phyloP scores from a whole-genome alignment of 2,329 filamentous ascomycete genomes.

The Colletotrichum falcatum region DNA sequence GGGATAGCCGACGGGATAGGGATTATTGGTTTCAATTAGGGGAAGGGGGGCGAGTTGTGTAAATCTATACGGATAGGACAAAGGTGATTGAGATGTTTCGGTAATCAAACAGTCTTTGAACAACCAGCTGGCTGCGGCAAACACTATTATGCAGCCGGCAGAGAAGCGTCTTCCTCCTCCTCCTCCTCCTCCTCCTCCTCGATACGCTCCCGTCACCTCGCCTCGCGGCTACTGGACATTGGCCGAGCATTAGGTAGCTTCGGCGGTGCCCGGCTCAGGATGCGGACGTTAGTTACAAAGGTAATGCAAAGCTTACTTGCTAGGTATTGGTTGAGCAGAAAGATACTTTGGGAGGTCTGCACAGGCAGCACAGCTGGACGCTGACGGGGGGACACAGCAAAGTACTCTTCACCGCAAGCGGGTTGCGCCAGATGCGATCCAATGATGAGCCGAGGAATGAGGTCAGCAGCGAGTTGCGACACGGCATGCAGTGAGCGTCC shows the following conservation, averaged over 20 bases:
- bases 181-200: not conserved
- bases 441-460: conserved; percentile 28
- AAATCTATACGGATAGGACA: conserved; percentile 8
- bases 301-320: not conserved
- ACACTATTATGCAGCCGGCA: conserved; percentile 21
- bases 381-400: not conserved
- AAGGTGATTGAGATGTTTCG: conserved; percentile 19
- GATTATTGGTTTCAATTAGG: not conserved
- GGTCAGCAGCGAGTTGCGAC: conserved; percentile 21
- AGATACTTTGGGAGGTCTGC: not conserved
- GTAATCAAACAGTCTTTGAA: conserved; percentile 9
- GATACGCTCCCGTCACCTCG: not conserved
- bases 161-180: conserved; percentile 2
- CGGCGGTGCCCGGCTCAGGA: conserved; percentile 34
- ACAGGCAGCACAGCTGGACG: not conserved
- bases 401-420: conserved; percentile 38
- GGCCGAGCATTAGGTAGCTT: conserved; percentile 17
- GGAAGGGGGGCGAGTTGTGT: not conserved
- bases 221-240: conserved; percentile 20
- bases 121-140: conserved; percentile 6
- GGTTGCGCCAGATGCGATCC: conserved; percentile 28
- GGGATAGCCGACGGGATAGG: not conserved
- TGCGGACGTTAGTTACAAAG: conserved; percentile 31
- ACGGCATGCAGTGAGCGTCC: not conserved
- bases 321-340: conserved; percentile 3